These are phyloP conservation scores for Sclerotinia subarctica DNA, from an alignment of 2,329 filamentous ascomycete genomes.

Conservation along the genomic window DNA sequence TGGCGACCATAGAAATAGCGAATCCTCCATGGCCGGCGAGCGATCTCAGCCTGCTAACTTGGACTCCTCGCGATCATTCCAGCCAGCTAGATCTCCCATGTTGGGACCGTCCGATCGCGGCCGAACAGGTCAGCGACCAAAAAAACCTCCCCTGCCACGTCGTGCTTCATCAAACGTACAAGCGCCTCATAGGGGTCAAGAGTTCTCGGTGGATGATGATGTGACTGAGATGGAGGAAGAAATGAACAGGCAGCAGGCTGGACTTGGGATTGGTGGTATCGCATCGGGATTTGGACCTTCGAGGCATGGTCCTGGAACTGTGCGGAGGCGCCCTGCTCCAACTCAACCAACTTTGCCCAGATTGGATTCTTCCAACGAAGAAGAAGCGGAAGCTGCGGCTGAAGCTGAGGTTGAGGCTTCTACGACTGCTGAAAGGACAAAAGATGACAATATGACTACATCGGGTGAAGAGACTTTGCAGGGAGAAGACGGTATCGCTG, in stretches of 20 bases:
- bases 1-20: slow-evolving; percentile 33
- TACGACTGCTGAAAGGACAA: slow-evolving; percentile 24
- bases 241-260: slow-evolving; percentile 46
- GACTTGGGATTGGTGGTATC: slow-evolving; percentile 39
- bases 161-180: slow-evolving; percentile 69
- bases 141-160: slow-evolving; percentile 69
- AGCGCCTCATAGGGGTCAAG: slow-evolving; percentile 74
- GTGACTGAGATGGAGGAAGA: slow-evolving; percentile 75
- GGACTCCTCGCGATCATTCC: slow-evolving; percentile 36
- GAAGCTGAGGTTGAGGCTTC: slow-evolving; percentile 20
- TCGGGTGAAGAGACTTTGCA: slow-evolving; percentile 31
- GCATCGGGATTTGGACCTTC: slow-evolving; percentile 40
- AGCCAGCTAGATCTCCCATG: slow-evolving; percentile 35
- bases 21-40: slow-evolving; percentile 33
- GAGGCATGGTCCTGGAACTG: slow-evolving; percentile 48
- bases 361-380: slow-evolving; percentile 48
- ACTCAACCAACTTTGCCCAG: slow-evolving; percentile 46
- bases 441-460: slow-evolving; percentile 26
- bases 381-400: slow-evolving; percentile 40
- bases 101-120: slow-evolving; percentile 37
- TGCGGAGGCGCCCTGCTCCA: slow-evolving; percentile 48
- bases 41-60: slow-evolving; percentile 32
- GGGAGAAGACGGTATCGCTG: slow-evolving; percentile 41
- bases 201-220: slow-evolving; percentile 91
- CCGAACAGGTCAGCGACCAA: slow-evolving; percentile 38